phyloP scores from a whole-genome alignment of 495 filamentous ascomycete genomes.

The Rhypophila decipiens region DNA sequence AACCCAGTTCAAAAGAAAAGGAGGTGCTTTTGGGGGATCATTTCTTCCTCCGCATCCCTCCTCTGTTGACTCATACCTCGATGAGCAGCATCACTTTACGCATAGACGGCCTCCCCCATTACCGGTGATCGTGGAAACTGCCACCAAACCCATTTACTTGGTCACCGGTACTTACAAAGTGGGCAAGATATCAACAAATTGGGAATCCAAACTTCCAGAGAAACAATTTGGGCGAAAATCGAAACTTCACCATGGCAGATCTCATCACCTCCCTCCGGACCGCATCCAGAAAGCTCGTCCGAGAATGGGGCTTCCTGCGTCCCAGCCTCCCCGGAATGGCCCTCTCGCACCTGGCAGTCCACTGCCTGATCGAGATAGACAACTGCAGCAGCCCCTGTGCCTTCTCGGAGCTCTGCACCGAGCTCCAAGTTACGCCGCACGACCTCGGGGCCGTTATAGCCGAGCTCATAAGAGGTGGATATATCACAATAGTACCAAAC shows the following conservation, averaged over 20 bases:
- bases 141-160: too few relatives aligned
- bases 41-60: too few relatives aligned
- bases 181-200: too few relatives aligned
- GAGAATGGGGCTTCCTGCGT: conserved; percentile 21
- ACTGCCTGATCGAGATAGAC: conserved; percentile 23
- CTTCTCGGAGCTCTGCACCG: conserved; percentile 8
- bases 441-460: conserved; percentile 7
- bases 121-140: too few relatives aligned
- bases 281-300: conserved; percentile 18
- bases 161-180: too few relatives aligned
- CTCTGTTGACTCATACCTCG: too few relatives aligned
- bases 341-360: conserved; percentile 18
- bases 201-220: too few relatives aligned
- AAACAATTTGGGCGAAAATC: too few relatives aligned
- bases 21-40: too few relatives aligned
- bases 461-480: conserved; percentile 10
- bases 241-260: conserved; percentile 5
- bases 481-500: neutral
- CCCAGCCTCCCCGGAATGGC: conserved; percentile 8
- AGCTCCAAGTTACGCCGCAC: conserved; percentile 8
- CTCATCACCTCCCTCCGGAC: conserved; percentile 12
- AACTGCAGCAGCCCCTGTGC: conserved; percentile 1
- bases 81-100: too few relatives aligned
- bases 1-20: too few relatives aligned
- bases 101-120: too few relatives aligned